phyloP scores from a whole-genome alignment of 148 eudicot species.

The Polygonum maritimum region DNA sequence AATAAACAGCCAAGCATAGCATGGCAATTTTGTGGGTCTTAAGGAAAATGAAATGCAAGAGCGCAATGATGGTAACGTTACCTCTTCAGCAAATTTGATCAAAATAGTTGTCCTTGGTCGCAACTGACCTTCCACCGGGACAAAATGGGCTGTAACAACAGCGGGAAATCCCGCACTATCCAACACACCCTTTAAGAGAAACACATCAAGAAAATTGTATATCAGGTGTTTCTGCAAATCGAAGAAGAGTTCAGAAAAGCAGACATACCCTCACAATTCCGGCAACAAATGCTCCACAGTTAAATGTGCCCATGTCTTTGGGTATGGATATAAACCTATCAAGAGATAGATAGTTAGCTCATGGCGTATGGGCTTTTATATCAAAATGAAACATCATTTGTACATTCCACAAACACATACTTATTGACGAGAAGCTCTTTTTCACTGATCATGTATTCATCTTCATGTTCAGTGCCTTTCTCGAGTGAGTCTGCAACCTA shows the following conservation, averaged over 20 bases:
- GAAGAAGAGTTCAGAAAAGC: not conserved
- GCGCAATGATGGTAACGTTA: constrained; percentile 12
- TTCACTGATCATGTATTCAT: constrained; percentile 98
- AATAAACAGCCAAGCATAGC: not conserved
- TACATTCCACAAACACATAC: constrained; percentile 19
- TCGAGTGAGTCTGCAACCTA: constrained; percentile 99
- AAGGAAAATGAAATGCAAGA: not conserved
- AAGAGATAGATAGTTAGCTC: not conserved
- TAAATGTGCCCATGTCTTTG: constrained; percentile 98
- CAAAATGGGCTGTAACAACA: constrained; percentile 97
- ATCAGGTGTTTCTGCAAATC: not conserved
- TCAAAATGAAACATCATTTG: not conserved
- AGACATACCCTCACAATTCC: constrained; percentile 88
- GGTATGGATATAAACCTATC: constrained; percentile 89
- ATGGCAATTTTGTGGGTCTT: not conserved
- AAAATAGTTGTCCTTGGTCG: constrained; percentile 93
- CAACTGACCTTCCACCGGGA: constrained; percentile 92
- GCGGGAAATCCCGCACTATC: constrained; percentile 97
- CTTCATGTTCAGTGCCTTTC: constrained; percentile 99
- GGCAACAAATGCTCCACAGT: constrained; percentile 99
- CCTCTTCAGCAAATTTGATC: constrained; percentile 99
- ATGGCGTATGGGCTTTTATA: not conserved
- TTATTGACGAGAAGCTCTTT: constrained; percentile 96
- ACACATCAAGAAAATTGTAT: constrained; percentile 5
- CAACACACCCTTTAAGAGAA: constrained; percentile 75